Base-by-base conservation (phyloP, 2,329 filamentous ascomycete species). In the Drechslera avenae region DNA sequence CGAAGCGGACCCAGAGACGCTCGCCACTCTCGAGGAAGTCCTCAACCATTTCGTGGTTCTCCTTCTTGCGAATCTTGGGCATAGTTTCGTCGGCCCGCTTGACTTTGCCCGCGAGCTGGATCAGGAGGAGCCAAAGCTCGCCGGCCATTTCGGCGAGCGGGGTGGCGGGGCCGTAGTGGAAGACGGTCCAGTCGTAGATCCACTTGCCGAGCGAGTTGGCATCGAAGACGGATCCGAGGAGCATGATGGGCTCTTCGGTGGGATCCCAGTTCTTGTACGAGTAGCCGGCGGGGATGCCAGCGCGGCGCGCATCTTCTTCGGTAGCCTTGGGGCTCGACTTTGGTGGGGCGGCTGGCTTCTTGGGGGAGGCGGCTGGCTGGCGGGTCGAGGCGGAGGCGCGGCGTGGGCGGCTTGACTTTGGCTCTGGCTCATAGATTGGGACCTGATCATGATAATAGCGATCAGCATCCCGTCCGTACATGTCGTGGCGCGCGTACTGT, bases 131-230 rank as follows among this genome's bases (percentile, higher is more conserved):
- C 94, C 94, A 99, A 46, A 99, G 82, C 68, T 97, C 92, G 62
- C 93, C 94, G 2, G 94, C 92, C 75, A 96, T 87, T 60, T 97
- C 91, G 45, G 91, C 85, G 68, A 97, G 90, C 42, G 91, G 90
- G 9, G 89, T 91, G 33, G 84, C 84, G 12, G 91, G 84, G 31
- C 90, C 90, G 62, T 95, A 87, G 72, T 88, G 87, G 78, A 90
- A 96, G 58, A 97, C 90, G 14, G 94, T 97, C 94, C 94, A 99
- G 81, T 97, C 94, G 76, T 96, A 99, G 69, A 99, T 95, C 94
- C 94, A 99, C 78, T 97, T 97, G 68, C 94, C 94, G 23, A 99
- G 83, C 19, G 91, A 96, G 82, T 97, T 97, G 69, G 93, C 90
- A 71, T 97, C 94, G 69, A 97, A 97, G 49, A 97, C 94, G 70